Percentiles rank a stretch among this genome's conserved stretches.
Evolutionary conservation across 305 asterid species (phyloP).

Genomic region (Withania somnifera): DNA sequence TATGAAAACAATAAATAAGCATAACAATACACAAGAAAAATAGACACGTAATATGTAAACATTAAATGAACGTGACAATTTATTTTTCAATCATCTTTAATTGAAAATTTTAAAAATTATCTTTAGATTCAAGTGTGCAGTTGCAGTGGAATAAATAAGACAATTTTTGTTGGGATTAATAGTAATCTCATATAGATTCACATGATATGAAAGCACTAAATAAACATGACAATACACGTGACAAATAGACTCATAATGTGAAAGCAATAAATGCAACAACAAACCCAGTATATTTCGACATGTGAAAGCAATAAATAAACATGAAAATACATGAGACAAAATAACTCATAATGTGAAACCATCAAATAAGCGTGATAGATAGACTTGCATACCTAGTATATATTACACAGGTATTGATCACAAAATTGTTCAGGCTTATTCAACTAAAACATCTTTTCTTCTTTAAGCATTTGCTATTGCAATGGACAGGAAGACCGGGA

Average conservation of each 20-base stretch:
- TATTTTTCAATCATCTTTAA: not conserved
- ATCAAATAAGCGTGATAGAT: not conserved
- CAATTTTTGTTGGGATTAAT: not conserved
- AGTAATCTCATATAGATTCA: not conserved
- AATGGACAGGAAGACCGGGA: not conserved
- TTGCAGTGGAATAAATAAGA: not conserved
- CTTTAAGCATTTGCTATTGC: not conserved
- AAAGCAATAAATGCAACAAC: not conserved
- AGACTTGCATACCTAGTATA: not conserved
- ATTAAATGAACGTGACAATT: not conserved
- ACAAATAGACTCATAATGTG: not conserved
- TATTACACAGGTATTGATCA: not conserved
- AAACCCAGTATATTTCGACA: not conserved
- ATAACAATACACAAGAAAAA: not conserved
- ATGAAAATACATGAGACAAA: not conserved
- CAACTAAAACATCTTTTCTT: not conserved
- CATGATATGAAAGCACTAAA: not conserved
- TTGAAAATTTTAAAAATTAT: not conserved
- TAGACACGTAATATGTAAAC: not conserved
- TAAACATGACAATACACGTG: not conserved
- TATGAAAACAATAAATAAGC: not conserved
- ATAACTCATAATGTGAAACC: not conserved
- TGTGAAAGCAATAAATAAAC: not conserved
- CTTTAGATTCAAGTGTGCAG: not conserved
- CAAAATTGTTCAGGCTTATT: not conserved